phyloP scores from a whole-genome alignment of 352 stramenopile genomes.

The Phytophthora boehmeriae region DNA sequence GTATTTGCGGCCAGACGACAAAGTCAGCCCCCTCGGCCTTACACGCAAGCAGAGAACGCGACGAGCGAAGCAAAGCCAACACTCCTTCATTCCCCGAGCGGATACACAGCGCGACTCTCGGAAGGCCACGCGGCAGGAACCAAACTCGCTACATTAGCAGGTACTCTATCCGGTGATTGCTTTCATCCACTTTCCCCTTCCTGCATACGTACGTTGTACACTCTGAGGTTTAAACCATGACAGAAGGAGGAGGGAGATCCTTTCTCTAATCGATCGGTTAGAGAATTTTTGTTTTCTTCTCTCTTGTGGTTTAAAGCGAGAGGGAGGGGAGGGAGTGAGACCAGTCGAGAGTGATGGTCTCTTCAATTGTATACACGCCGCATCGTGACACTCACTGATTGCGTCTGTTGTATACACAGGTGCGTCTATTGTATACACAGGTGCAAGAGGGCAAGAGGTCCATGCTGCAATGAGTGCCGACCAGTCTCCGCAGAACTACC shows the following conservation, averaged over 20 bases:
- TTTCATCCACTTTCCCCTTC: neutral
- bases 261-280: conserved; percentile 1
- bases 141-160: conserved; percentile 17
- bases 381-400: conserved; percentile 1
- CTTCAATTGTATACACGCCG: conserved; percentile 11
- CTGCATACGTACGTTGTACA: neutral
- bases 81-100: conserved; percentile 33
- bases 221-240: neutral
- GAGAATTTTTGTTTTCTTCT: conserved; percentile 8
- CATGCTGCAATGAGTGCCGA: conserved; percentile 54
- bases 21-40: conserved; percentile 24
- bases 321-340: neutral
- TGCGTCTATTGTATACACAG: conserved; percentile 27
- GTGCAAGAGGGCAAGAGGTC: conserved; percentile 28
- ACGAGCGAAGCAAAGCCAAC: conserved; percentile 24
- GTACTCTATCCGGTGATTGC: too few species aligned
- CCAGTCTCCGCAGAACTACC: conserved; percentile 33
- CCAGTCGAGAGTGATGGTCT: conserved; percentile 30
- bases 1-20: conserved; percentile 46
- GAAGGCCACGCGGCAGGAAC: conserved; percentile 23
- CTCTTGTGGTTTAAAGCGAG: conserved; percentile 4
- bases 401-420: conserved; percentile 3
- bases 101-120: conserved; percentile 28
- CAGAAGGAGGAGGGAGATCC: neutral
- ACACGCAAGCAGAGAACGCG: conserved; percentile 33